These are phyloP conservation scores for Hypholoma fasciculare DNA, from an alignment of 768 basidiomycete genomes.

Conservation along the genomic window DNA sequence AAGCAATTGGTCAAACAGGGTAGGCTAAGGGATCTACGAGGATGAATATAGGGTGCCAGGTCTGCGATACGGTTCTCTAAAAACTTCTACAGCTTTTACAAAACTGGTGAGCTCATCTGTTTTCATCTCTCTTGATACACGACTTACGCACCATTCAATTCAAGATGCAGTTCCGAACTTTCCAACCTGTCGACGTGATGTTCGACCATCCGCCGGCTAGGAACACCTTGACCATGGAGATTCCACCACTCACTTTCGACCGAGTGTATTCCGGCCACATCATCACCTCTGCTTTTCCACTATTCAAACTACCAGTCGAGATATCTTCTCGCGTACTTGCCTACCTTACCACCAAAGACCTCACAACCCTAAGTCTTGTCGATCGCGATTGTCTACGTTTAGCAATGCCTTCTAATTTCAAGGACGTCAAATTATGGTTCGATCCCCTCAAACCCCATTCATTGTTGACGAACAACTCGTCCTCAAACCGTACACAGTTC, in stretches of 20 bases:
- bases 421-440: constrained; percentile 13
- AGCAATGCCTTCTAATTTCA: constrained; percentile 22
- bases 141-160: too few relatives aligned
- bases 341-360: constrained; percentile 22
- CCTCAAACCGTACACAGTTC: neutral
- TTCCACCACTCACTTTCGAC: constrained; percentile 21
- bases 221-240: constrained; percentile 4
- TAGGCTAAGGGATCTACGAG: neutral
- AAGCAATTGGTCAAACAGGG: neutral
- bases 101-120: too few relatives aligned
- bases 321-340: constrained; percentile 22
- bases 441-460: neutral
- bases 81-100: too few relatives aligned
- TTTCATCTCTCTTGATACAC: too few relatives aligned
- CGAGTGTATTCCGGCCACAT: constrained; percentile 18
- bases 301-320: constrained; percentile 29
- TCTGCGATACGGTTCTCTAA: too few relatives aligned
- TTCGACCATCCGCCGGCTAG: neutral
- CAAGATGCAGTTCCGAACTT: too few relatives aligned
- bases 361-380: constrained; percentile 24
- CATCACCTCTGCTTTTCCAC: constrained; percentile 19
- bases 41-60: neutral
- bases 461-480: neutral
- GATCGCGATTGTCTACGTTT: constrained; percentile 26
- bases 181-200: neutral